These are phyloP conservation scores for Sideroxylon spinosum DNA, from an alignment of 179 eudicot genomes.

Conservation along the genomic window DNA sequence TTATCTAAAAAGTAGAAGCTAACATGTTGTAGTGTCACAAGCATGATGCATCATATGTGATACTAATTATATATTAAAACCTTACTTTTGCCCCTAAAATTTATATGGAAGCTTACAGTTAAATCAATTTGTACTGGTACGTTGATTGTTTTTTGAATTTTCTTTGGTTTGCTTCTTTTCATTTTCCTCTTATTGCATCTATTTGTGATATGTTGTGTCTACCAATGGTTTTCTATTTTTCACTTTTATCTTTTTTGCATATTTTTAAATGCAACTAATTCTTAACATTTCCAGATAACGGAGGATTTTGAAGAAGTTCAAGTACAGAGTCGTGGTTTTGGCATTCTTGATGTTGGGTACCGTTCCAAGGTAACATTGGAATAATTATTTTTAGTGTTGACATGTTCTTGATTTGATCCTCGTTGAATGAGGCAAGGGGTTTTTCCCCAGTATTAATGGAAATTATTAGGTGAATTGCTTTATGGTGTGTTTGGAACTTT, in stretches of 20 bases:
- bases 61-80: neutral
- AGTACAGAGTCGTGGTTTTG: slow-evolving; percentile 96
- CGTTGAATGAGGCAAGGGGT: neutral
- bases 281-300: slow-evolving; percentile 43
- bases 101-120: neutral
- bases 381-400: neutral
- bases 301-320: slow-evolving; percentile 92
- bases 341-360: slow-evolving; percentile 94
- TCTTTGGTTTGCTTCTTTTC: neutral
- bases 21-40: neutral
- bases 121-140: neutral
- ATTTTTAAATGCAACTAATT: neutral
- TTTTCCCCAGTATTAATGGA: neutral
- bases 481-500: too few relatives aligned
- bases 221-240: neutral
- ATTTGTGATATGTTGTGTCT: neutral
- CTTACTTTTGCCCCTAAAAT: neutral
- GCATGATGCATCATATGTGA: neutral
- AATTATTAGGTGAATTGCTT: neutral
- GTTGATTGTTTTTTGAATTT: neutral
- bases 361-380: slow-evolving; percentile 67
- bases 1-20: neutral
- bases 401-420: neutral
- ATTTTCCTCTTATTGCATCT: neutral
- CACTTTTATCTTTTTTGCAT: slow-evolving; percentile 12